Percentiles rank a stretch among this genome's conserved stretches.
phyloP scores from a whole-genome alignment of 2,329 filamentous ascomycete species.

The Lithohypha guttulata region DNA sequence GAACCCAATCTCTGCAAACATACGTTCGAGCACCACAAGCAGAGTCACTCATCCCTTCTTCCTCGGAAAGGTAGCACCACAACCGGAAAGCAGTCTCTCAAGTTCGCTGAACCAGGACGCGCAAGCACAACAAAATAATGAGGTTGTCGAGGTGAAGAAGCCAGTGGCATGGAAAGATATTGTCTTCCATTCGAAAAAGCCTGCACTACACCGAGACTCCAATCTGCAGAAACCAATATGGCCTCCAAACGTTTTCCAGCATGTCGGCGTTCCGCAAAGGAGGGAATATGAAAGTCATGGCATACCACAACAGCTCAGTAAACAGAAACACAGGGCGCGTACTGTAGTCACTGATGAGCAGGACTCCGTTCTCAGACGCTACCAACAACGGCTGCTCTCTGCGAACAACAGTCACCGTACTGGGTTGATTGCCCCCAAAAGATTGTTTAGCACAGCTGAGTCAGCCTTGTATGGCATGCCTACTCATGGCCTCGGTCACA shows the following conservation, averaged over 20 bases:
- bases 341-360: slow-evolving; percentile 3
- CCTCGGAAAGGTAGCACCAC: slow-evolving; percentile 40
- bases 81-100: slow-evolving; percentile 11
- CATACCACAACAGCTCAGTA: background rate
- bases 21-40: slow-evolving; percentile 19
- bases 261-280: slow-evolving; percentile 7
- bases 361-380: slow-evolving; percentile 14
- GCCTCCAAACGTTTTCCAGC: slow-evolving; percentile 16
- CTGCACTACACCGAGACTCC: slow-evolving; percentile 6
- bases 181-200: slow-evolving; percentile 13
- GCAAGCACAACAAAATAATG: slow-evolving; percentile 18
- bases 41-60: slow-evolving; percentile 62
- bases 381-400: too few relatives aligned
- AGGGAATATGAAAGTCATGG: background rate
- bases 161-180: slow-evolving; percentile 18
- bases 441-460: background rate
- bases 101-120: slow-evolving; percentile 26
- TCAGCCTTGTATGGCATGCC: background rate
- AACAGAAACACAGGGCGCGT: slow-evolving; percentile 10
- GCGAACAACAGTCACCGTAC: background rate
- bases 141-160: background rate
- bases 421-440: background rate
- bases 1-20: slow-evolving; percentile 22
- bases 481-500: background rate
- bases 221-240: slow-evolving; percentile 11